These are phyloP conservation scores for Backusella macrospora DNA, from an alignment of 192 early-diverging fungal species.

Conservation along the genomic window DNA sequence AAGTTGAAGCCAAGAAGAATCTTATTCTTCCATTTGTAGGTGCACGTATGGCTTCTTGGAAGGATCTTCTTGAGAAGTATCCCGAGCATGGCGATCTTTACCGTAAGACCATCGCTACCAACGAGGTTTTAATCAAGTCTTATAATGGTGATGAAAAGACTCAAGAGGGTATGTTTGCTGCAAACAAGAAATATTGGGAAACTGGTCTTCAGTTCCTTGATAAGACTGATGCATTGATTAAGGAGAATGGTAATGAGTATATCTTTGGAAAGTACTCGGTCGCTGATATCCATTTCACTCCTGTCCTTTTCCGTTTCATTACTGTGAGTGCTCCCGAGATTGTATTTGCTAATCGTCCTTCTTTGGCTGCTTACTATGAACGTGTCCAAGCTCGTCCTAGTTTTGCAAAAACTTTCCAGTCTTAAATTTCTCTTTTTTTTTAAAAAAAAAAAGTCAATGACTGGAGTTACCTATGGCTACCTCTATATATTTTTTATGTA, in stretches of 20 bases:
- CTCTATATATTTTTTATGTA: no score
- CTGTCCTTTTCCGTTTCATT: slow-evolving; percentile 15
- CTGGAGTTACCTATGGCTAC: no score
- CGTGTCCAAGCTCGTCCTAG: slow-evolving; percentile 16
- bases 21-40: not conserved
- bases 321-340: not conserved
- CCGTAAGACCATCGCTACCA: slow-evolving; percentile 5
- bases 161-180: not conserved
- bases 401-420: slow-evolving; percentile 11
- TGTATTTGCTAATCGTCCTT: slow-evolving; percentile 19
- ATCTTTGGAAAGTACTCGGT: slow-evolving; percentile 16
- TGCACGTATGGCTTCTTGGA: slow-evolving; percentile 16
- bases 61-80: not conserved
- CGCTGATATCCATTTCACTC: slow-evolving; percentile 24
- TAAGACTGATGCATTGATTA: not conserved
- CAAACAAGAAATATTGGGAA: not conserved
- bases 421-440: not conserved
- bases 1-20: slow-evolving; percentile 10
- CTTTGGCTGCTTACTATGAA: slow-evolving; percentile 18
- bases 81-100: slow-evolving; percentile 18
- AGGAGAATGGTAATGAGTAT: slow-evolving; percentile 7
- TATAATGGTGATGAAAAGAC: slow-evolving; percentile 16
- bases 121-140: not conserved
- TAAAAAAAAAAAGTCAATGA: no score
- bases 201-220: slow-evolving; percentile 9